Conservation (phyloP, 257 asterid species). For the Jaltomata sinuosa region DNA sequence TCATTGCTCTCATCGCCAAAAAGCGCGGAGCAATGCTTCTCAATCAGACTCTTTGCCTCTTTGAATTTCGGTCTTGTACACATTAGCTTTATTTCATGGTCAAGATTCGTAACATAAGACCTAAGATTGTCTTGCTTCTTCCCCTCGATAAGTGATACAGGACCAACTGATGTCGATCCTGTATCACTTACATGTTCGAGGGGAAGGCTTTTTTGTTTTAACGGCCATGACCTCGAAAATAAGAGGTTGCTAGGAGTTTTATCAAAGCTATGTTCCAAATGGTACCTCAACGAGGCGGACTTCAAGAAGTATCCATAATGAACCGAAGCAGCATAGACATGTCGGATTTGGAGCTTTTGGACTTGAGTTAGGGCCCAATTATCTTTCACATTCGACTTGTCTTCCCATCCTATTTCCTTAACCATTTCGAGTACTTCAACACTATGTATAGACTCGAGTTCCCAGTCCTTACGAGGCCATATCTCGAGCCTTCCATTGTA, state of each 20-base stretch:
- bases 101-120: slow-evolving; percentile 46
- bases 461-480: slow-evolving; percentile 67
- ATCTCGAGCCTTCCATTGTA: slow-evolving; percentile 69
- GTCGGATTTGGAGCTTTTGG: slow-evolving; percentile 33
- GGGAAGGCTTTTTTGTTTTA: slow-evolving; percentile 17
- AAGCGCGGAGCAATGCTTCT: slow-evolving; percentile 59
- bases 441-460: slow-evolving; percentile 71
- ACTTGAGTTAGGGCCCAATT: slow-evolving; percentile 46
- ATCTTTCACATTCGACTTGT: slow-evolving; percentile 32
- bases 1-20: slow-evolving; percentile 49
- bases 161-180: slow-evolving; percentile 16
- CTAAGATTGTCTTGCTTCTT: slow-evolving; percentile 26
- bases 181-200: slow-evolving; percentile 17
- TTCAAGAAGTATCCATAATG: slow-evolving; percentile 73
- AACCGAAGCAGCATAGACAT: slow-evolving; percentile 51
- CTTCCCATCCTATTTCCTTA: slow-evolving; percentile 44
- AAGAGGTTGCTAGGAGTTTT: slow-evolving; percentile 2
- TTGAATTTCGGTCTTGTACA: slow-evolving; percentile 55
- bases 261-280: slow-evolving; percentile 41
- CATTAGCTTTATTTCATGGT: slow-evolving; percentile 37
- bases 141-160: slow-evolving; percentile 9
- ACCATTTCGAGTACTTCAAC: slow-evolving; percentile 60
- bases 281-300: slow-evolving; percentile 58
- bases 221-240: slow-evolving; percentile 11
- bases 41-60: slow-evolving; percentile 55